phyloP scores from a whole-genome alignment of 306 rosid genomes.

The Begonia peltatifolia region DNA sequence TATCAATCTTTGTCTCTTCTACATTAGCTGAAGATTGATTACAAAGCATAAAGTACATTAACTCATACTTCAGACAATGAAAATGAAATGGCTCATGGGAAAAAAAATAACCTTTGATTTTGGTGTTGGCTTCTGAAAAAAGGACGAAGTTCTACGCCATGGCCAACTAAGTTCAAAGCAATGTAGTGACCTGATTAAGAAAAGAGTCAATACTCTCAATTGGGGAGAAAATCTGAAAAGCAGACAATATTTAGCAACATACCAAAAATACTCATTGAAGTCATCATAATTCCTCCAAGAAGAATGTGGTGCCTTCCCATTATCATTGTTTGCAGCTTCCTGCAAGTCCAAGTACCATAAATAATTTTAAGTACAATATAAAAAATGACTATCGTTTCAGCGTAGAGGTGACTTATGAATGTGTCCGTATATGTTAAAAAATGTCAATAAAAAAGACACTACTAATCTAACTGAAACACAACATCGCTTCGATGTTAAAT shows the following conservation, averaged over 20 bases:
- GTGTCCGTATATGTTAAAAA: too few species aligned
- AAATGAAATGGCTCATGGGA: too few species aligned
- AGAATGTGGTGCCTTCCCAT: slow-evolving; percentile 88
- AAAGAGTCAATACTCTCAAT: slow-evolving; percentile 9
- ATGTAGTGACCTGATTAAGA: slow-evolving; percentile 53
- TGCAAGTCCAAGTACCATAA: slow-evolving; percentile 8
- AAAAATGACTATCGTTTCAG: too few species aligned
- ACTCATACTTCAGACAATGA: too few species aligned
- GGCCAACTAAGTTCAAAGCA: slow-evolving; percentile 98
- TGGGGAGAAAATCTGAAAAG: not conserved
- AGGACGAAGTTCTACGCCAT: slow-evolving; percentile 40
- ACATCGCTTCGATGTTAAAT: too few species aligned
- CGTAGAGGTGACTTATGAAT: too few species aligned
- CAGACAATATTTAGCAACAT: slow-evolving; percentile 9
- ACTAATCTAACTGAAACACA: too few species aligned
- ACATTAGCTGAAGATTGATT: too few species aligned
- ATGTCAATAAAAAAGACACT: too few species aligned
- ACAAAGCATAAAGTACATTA: too few species aligned
- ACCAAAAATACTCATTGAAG: slow-evolving; percentile 92
- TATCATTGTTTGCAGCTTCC: slow-evolving; percentile 80
- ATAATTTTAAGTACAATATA: too few species aligned
- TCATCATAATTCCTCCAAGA: slow-evolving; percentile 98
- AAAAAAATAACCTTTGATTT: slow-evolving; percentile 49
- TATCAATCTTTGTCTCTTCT: slow-evolving; percentile 1
- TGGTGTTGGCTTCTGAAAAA: slow-evolving; percentile 60